Evolutionary conservation across 257 asterid genomes (phyloP).

Genomic region (Plantago ovata): DNA sequence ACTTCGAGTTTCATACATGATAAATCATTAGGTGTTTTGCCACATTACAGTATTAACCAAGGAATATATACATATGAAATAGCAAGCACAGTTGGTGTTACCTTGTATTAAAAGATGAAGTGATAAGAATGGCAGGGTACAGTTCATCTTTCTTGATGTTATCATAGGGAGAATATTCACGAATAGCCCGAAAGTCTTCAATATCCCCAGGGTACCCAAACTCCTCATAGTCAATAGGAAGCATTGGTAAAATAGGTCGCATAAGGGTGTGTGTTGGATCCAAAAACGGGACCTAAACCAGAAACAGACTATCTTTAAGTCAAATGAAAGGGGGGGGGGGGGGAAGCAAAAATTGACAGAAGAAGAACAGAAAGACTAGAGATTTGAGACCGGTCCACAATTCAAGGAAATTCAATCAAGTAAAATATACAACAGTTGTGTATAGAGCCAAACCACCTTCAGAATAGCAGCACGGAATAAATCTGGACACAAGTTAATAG

Average conservation of each 20-base stretch:
- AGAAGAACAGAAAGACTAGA: not conserved
- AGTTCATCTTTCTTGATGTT: conserved; percentile 55
- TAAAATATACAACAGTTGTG: not conserved
- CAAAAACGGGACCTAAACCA: conserved; percentile 71
- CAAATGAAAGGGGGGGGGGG: conserved; percentile 20
- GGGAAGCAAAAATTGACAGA: not conserved
- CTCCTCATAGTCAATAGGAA: conserved; percentile 85
- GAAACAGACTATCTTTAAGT: conserved; percentile 26
- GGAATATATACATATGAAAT: not conserved
- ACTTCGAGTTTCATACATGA: not conserved
- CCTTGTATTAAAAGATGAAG: conserved; percentile 80
- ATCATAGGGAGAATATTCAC: conserved; percentile 85
- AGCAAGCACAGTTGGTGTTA: conserved; percentile 21
- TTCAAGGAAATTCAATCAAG: not conserved
- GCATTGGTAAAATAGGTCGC: conserved; percentile 69
- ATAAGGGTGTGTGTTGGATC: conserved; percentile 85
- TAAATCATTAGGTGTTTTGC: not conserved
- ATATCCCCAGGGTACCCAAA: conserved; percentile 90
- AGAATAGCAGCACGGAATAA: conserved; percentile 85
- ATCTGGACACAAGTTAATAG: conserved; percentile 68
- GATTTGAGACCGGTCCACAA: not conserved
- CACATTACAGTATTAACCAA: not conserved
- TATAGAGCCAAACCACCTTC: conserved; percentile 45
- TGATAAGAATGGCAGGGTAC: conserved; percentile 68
- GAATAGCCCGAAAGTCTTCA: conserved; percentile 80